phyloP scores from a whole-genome alignment of 2,329 filamentous ascomycete species.

The Pseudopithomyces chartarum region DNA sequence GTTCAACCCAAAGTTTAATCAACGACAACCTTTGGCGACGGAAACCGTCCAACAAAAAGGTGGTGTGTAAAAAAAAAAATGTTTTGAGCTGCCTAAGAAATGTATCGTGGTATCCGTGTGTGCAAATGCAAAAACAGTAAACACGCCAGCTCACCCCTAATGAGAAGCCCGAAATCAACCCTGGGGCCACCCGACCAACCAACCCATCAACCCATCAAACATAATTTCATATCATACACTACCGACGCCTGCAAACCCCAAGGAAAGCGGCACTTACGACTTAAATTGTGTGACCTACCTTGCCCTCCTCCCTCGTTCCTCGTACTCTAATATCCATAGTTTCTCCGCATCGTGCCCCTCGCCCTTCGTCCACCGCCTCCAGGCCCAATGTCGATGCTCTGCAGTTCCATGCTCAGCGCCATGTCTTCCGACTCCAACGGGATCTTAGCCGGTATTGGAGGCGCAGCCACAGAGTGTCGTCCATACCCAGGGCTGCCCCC shows the following conservation, averaged over 20 bases:
- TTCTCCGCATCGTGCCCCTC: conserved; percentile 15
- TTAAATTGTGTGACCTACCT: not conserved
- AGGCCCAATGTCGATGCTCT: conserved; percentile 52
- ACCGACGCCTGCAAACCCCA: not conserved
- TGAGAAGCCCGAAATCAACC: not conserved
- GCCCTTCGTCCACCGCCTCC: conserved; percentile 27
- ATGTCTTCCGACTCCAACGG: conserved; percentile 58
- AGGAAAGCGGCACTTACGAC: conserved; percentile 6
- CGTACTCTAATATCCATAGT: conserved; percentile 1
- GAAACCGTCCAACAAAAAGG: not conserved
- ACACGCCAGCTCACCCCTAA: not conserved
- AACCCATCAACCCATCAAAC: not conserved
- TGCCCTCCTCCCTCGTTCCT: too few species aligned
- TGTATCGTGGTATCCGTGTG: not conserved
- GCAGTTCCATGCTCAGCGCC: conserved; percentile 73
- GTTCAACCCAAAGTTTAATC: too few species aligned
- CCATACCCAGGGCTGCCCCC: conserved; percentile 33
- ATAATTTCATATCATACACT: conserved; percentile 5
- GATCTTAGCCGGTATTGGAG: conserved; percentile 73
- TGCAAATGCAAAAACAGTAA: not conserved
- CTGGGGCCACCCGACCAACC: not conserved
- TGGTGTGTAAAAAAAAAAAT: not conserved
- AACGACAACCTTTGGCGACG: not conserved
- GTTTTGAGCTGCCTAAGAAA: not conserved
- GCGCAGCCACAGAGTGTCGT: conserved; percentile 46